These are phyloP conservation scores for Lithospermum erythrorhizon DNA, from an alignment of 257 asterid genomes.

Conservation along the genomic window DNA sequence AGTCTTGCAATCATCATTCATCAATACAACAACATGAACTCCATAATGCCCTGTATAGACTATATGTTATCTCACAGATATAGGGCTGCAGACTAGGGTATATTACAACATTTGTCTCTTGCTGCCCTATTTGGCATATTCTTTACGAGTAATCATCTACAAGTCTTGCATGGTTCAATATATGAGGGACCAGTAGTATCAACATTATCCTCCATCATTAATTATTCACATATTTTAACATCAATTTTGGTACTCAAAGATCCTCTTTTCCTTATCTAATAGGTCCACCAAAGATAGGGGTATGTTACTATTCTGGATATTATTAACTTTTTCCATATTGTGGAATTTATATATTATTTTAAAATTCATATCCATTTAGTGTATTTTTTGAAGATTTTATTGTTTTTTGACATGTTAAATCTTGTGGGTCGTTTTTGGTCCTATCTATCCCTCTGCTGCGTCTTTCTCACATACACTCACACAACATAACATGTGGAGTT, in stretches of 20 bases:
- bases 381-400: too few relatives aligned
- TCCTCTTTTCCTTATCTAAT: background rate
- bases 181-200: background rate
- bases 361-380: background rate
- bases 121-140: background rate
- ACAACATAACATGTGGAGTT: slow-evolving; percentile 20
- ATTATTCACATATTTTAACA: background rate
- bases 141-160: background rate
- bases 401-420: background rate
- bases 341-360: too few relatives aligned
- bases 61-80: background rate
- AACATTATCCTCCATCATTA: background rate
- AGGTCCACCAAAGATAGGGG: background rate
- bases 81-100: background rate
- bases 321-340: too few relatives aligned
- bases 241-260: too few relatives aligned
- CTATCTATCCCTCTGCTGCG: background rate
- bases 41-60: too few relatives aligned
- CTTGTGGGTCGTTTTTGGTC: background rate
- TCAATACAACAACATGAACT: too few relatives aligned
- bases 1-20: too few relatives aligned
- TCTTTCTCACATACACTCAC: background rate
- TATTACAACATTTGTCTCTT: background rate
- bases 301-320: background rate
- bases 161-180: background rate